Base-by-base conservation (phyloP, 208 protist genomes). In the Trypanosoma conorhini region DNA sequence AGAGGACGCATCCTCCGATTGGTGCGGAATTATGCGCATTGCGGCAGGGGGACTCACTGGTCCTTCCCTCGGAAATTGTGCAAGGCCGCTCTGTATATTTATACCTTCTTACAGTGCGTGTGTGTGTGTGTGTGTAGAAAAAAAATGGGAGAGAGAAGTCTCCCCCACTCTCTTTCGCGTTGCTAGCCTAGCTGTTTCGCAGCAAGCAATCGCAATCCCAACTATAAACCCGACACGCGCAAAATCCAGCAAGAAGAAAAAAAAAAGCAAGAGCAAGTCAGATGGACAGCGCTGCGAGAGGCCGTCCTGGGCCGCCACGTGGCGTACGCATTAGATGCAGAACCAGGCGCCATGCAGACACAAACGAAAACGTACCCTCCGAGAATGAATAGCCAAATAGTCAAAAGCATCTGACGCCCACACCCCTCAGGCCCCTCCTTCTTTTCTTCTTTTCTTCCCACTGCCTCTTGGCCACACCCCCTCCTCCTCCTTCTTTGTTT, bases 401-500 rank as follows among this genome's bases (percentile, higher is more conserved):
- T 19, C 1, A 46, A 19, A 46, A 46, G 17, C 42, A 46, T 46
- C 5, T 46, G 42, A 46, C 42, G 42, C 42, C n/a, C n/a, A 12
- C 5, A 12, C 9, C 8, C 9, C 1, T 46, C 15, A 46, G 5
- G 15, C 9, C 42, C 42, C 9, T 46, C 33, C 33, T 7, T 38
- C 33, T 38, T 2, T 38, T 9, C 42, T 12, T 46, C 42, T 12
- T 46, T 46, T 13, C 42, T 46, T 46, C 42, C 1, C 9, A 19
- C 9, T 3, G 42, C 42, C 42, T 13, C 42, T 46, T 10, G 17
- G 15, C 8, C 17, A 3, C 42, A 13, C 17, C 42, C 2, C 17
- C 38, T 62, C 21, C n/a, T 42, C 38, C 24, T 62, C 38, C 26
- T 26, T 62, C 19, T 62, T 62, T 48, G 9, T 62, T 33, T 26